A percentile compares a stretch with the other conserved stretches of the same genome.
phyloP scores from a whole-genome alignment of 495 filamentous ascomycete genomes.

The Tuber microsphaerosporum region DNA sequence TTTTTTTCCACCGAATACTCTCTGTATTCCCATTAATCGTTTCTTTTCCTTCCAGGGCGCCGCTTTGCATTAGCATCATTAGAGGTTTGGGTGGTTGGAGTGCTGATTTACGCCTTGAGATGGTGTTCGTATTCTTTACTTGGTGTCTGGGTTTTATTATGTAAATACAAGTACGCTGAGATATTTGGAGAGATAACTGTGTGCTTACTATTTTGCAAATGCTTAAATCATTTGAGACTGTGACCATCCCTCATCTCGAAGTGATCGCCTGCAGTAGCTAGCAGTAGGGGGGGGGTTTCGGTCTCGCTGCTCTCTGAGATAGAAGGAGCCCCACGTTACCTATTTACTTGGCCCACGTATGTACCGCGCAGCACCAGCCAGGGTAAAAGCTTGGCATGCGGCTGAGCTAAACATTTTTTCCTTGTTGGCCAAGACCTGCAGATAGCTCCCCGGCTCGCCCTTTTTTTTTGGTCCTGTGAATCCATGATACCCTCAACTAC shows the following conservation, averaged over 20 bases:
- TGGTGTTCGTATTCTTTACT: neutral
- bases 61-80: constrained; percentile 2
- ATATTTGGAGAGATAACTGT: neutral
- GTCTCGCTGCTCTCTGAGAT: neutral
- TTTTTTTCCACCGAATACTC: constrained; percentile 1
- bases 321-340: neutral
- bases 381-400: neutral
- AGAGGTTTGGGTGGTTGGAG: constrained; percentile 3
- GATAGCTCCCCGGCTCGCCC: neutral
- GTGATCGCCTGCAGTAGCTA: neutral
- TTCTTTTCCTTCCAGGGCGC: neutral
- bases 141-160: constrained; percentile 1
- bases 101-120: neutral
- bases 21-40: neutral
- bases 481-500: neutral
- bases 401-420: neutral
- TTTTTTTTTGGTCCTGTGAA: neutral
- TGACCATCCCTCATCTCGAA: neutral
- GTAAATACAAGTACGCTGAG: constrained; percentile 1
- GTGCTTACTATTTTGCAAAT: neutral
- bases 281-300: constrained; percentile 13
- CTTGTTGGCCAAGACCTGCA: neutral
- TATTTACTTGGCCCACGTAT: neutral
- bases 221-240: neutral
- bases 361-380: neutral